Evolutionary conservation across 768 basidiomycete genomes (phyloP).

Genomic region (Baorangia bicolor): DNA sequence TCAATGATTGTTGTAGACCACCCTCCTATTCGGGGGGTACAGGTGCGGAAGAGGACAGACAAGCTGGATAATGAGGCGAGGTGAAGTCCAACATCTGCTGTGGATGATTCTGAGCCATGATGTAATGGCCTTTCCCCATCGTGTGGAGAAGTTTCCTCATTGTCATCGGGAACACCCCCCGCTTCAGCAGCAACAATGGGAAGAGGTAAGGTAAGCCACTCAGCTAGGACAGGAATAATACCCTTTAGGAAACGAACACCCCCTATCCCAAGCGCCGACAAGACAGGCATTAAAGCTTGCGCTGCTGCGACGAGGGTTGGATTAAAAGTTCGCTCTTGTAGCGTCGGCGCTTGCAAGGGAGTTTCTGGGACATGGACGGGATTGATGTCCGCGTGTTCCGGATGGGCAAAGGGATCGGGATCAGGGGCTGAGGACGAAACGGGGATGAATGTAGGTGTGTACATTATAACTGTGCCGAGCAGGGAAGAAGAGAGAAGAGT

Average conservation of each 20-base stretch:
- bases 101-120: background rate
- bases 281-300: constrained; percentile 57
- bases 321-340: constrained; percentile 14
- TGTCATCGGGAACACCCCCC: background rate
- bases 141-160: background rate
- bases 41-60: constrained; percentile 52
- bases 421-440: constrained; percentile 3
- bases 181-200: constrained; percentile 12
- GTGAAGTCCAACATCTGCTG: constrained; percentile 36
- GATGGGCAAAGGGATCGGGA: constrained; percentile 44
- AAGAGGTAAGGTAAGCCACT: constrained; percentile 28
- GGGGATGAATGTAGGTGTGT: constrained; percentile 38
- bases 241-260: constrained; percentile 63
- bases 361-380: background rate
- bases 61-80: constrained; percentile 32
- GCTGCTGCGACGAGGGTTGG: constrained; percentile 59
- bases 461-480: constrained; percentile 72
- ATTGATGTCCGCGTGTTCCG: constrained; percentile 25
- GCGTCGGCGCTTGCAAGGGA: background rate
- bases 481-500: constrained; percentile 67
- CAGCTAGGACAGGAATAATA: constrained; percentile 22
- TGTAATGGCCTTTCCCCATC: background rate
- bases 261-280: constrained; percentile 61
- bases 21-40: constrained; percentile 53
- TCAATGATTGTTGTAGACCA: constrained; percentile 68